These are phyloP conservation scores for Globisporangium heterothallicum DNA, from an alignment of 352 stramenopile species.

Conservation along the genomic window DNA sequence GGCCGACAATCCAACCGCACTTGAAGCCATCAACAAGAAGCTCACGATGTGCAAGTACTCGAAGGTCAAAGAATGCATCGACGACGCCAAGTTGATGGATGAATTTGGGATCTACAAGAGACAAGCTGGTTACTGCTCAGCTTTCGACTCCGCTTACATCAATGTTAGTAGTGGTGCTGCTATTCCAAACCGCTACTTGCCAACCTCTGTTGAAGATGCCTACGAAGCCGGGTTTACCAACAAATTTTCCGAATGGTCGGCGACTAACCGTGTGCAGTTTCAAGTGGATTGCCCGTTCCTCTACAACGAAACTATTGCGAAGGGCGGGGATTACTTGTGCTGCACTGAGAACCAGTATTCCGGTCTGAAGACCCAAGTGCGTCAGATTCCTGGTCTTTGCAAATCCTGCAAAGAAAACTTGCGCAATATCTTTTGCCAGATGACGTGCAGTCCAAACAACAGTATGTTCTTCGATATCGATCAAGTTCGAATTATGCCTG, in stretches of 20 bases:
- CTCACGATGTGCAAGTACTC: constrained; percentile 61
- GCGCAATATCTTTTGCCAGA: constrained; percentile 61
- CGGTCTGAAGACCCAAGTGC: constrained; percentile 47
- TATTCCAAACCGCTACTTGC: constrained; percentile 50
- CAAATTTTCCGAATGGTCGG: constrained; percentile 59
- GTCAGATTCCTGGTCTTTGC: constrained; percentile 53
- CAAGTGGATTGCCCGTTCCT: constrained; percentile 55
- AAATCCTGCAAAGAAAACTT: constrained; percentile 58
- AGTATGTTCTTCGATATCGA: constrained; percentile 51
- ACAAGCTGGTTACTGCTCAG: constrained; percentile 35
- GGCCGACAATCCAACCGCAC: constrained; percentile 28
- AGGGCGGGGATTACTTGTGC: constrained; percentile 46
- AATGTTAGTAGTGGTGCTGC: constrained; percentile 25
- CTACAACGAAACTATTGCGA: constrained; percentile 46
- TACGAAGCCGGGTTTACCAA: constrained; percentile 43
- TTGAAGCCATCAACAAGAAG: constrained; percentile 24
- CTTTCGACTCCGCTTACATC: constrained; percentile 46
- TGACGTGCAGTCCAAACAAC: constrained; percentile 64
- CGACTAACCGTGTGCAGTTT: constrained; percentile 48
- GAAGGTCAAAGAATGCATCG: constrained; percentile 47
- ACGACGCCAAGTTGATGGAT: constrained; percentile 25
- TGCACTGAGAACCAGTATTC: constrained; percentile 57
- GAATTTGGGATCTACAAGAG: constrained; percentile 38
- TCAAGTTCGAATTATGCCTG: constrained; percentile 43
- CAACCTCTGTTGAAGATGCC: constrained; percentile 40